Conservation (phyloP, 306 rosid species). For the Malus domestica region ASM211411v1 NC_041793.1:46498501-46499000, state of each 20-base stretch:
- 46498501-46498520: constrained; percentile 62
- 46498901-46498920: no score
- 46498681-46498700: not conserved
- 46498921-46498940: no score
- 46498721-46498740: not conserved
- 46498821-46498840: not conserved
- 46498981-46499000: no score
- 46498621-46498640: constrained; percentile 15
- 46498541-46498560: constrained; percentile 37
- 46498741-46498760: not conserved
- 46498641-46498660: constrained; percentile 39
- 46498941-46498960: no score
- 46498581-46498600: constrained; percentile 40
- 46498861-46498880: not conserved
- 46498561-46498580: constrained; percentile 41
- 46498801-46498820: not conserved
- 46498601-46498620: constrained; percentile 37
- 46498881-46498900: not conserved
- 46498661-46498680: not conserved
- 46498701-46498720: not conserved
- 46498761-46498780: not conserved
- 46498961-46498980: no score
- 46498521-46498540: constrained; percentile 31
- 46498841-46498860: not conserved
- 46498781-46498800: not conserved